Evolutionary conservation across 140 eudicot genomes (phyloP), one percentile per base, ranked within the genome.

Genomic region (Cichorium intybus): DNA sequence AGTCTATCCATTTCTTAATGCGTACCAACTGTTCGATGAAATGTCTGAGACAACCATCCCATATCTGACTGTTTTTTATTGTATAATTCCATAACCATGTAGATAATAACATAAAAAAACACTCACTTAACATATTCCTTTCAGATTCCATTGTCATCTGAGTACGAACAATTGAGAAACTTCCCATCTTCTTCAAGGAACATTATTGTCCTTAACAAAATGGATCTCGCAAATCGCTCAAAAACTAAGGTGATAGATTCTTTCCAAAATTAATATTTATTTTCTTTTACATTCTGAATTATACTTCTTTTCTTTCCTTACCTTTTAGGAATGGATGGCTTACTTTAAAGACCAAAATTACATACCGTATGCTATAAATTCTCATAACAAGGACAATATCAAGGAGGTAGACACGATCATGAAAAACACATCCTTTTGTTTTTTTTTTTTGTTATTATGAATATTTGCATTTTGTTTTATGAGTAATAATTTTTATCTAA

Each of bases 91-190:
- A 7, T 34, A 12, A 14, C 46, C 22, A 12, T 48, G 46, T 27
- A 28, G 26, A 17, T 17, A 59, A 28, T 5, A 6, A 17, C 41
- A 17, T 17, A 59, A 28, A 11, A 6, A 17, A 26, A 11, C 23
- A 66, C 59, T 21, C 34, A 24, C 29, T 52, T 66, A 11, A 49
- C 70, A 53, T n/a, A 14, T 27, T 29, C 10, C 26, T 79, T 77
- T 29, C 58, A 91, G 97, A 71, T 87, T 73, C 97, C 95, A 1
- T 14, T 81, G 62, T 87, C 97, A 22, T 91, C 97, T 17, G 77
- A 65, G 64, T 80, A 41, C 62, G 64, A 46, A 16, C 76, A 59
- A 41, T 41, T 82, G 48, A 72, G 73, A 65, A 58, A 53, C 27
- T 47, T 77, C 23, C 75, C 83, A 11, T 34, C 82, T 64, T 72